phyloP scores from a whole-genome alignment of 2,329 filamentous ascomycete species.

The Colletotrichum karsti region DNA sequence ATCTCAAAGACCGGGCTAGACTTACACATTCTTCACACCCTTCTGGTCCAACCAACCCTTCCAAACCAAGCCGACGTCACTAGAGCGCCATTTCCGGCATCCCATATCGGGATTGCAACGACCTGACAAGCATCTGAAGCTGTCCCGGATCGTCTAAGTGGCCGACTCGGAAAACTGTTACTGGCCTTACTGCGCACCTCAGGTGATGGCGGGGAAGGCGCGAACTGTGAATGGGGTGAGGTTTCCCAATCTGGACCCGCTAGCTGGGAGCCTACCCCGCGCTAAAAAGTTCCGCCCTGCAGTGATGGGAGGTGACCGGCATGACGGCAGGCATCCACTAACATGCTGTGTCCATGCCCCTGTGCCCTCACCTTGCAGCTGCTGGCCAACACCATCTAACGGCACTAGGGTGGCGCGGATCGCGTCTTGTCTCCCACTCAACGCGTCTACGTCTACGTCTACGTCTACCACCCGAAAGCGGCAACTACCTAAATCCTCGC shows the following conservation, averaged over 20 bases:
- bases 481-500: neutral
- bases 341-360: neutral
- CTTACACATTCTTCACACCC: neutral
- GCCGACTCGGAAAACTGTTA: neutral
- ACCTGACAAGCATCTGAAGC: neutral
- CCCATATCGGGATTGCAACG: neutral
- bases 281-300: slow-evolving; percentile 16
- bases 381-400: neutral
- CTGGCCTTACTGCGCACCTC: neutral
- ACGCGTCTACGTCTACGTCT: neutral
- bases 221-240: slow-evolving; percentile 28
- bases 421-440: neutral
- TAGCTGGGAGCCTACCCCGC: slow-evolving; percentile 22
- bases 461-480: neutral
- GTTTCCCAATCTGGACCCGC: slow-evolving; percentile 12
- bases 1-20: neutral
- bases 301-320: neutral
- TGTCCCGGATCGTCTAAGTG: neutral
- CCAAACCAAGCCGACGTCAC: neutral
- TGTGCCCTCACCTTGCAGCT: neutral
- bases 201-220: slow-evolving; percentile 15
- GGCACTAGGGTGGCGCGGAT: neutral
- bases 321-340: slow-evolving; percentile 16
- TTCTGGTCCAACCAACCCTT: neutral
- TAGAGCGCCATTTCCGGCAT: neutral